phyloP scores from a whole-genome alignment of 441 rosid genomes.

The Kokia cookei region DNA sequence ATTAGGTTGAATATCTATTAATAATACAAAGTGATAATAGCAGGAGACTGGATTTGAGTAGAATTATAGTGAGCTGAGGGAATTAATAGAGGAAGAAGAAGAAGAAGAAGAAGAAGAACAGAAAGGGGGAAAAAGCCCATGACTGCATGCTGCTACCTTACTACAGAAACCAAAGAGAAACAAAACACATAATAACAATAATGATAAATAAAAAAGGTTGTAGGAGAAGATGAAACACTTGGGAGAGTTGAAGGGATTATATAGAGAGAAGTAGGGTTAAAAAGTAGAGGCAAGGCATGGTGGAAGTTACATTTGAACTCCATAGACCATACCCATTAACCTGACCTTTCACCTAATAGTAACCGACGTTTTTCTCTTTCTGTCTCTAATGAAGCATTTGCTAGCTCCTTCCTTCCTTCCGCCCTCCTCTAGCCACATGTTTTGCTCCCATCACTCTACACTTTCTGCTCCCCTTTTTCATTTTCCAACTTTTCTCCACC shows the following conservation, averaged over 20 bases:
- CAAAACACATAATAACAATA: background rate
- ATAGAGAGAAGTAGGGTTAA: slow-evolving; percentile 21
- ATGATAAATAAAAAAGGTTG: background rate
- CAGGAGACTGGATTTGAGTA: background rate
- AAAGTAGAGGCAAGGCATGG: background rate
- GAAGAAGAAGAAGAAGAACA: background rate
- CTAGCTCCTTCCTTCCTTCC: background rate
- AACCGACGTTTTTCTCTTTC: slow-evolving; percentile 16
- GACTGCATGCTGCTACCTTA: background rate
- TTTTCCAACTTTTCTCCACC: too few species aligned
- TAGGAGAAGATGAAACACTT: background rate
- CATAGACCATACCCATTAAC: background rate
- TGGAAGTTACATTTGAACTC: slow-evolving; percentile 20
- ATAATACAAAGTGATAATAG: background rate
- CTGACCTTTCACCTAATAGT: slow-evolving; percentile 20
- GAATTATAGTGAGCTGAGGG: background rate
- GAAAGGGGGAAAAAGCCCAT: background rate
- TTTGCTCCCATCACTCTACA: too few species aligned
- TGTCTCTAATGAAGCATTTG: background rate
- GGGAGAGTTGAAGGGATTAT: slow-evolving; percentile 14
- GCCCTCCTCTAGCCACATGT: background rate
- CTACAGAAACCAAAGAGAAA: background rate
- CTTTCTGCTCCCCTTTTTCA: too few species aligned
- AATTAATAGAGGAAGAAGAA: background rate
- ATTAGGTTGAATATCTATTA: background rate